Evolutionary conservation across 169 alveolate genomes (phyloP), one percentile per base, ranked within the genome.

Genomic region (Eimeria maxima): DNA sequence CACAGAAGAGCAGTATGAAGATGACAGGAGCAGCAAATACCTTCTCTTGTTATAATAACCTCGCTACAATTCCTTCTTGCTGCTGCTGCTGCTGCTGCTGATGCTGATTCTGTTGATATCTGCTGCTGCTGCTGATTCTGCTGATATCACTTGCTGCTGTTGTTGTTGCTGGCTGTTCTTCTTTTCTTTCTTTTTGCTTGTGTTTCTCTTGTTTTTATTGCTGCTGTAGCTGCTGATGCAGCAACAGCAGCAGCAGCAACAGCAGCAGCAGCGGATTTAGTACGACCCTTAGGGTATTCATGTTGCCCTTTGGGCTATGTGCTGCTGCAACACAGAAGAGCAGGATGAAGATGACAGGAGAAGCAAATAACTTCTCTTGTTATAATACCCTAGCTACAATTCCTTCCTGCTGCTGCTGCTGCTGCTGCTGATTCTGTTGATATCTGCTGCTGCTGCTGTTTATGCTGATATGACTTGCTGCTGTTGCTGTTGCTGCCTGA

Each of bases 221-320:
- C 87, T 27, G 57, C 57, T 50, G 57, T 38, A 57, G 92, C 76
- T 16, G 71, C 76, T 22, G 78, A 24, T 47, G 78, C 45, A 50
- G 47, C 55, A 13, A 76, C 92, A 10, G 92, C 76, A 53, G 92
- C 74, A 65, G 74, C 74, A 65, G 74, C 74, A 65, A n/a, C 74
- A 65, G 74, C 74, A 65, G 74, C 74, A 73, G 83, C 83, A 29
- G 83, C 83, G 7, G 83, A 7, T 78, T 57, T 4, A 38, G 33
- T 44, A 11, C 38, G 16, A 5, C 76, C 76, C 76, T 67, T 8
- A 67, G 16, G 76, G 44, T 5, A 5, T 27, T 24, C 16, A 7
- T 14, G 6, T 27, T 74, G 86, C 45, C 86, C 11, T 74, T 74
- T 6, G 50, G 86, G 86, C 13, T 14, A 22, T 24, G 13, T 24